phyloP scores from a whole-genome alignment of 2,329 filamentous ascomycete species.

The Mycosphaerella arachidis region DNA sequence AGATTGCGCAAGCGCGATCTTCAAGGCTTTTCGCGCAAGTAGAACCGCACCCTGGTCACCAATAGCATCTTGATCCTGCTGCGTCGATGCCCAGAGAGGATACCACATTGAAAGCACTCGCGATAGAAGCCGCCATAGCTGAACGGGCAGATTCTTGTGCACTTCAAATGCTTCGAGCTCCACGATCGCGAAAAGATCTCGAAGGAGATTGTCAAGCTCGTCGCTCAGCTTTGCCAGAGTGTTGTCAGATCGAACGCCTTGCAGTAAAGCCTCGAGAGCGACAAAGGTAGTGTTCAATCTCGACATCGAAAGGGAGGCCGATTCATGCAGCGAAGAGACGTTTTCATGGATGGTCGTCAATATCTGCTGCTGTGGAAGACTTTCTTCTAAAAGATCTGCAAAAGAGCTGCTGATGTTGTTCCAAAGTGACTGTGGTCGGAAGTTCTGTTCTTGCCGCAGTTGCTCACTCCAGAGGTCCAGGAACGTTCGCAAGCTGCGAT shows the following conservation, averaged over 20 bases:
- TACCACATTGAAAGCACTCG: slow-evolving; percentile 20
- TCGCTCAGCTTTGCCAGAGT: slow-evolving; percentile 9
- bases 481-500: slow-evolving; percentile 27
- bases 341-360: slow-evolving; percentile 2
- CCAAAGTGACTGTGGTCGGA: slow-evolving; percentile 19
- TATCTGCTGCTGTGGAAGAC: slow-evolving; percentile 16
- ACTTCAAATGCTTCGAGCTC: slow-evolving; percentile 4
- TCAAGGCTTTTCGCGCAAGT: slow-evolving; percentile 8
- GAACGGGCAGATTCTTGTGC: not conserved
- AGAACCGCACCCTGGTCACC: not conserved
- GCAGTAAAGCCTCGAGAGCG: slow-evolving; percentile 9
- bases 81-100: slow-evolving; percentile 13
- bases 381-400: slow-evolving; percentile 18
- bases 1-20: slow-evolving; percentile 8
- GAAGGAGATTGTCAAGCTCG: slow-evolving; percentile 7
- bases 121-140: slow-evolving; percentile 19
- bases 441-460: slow-evolving; percentile 11
- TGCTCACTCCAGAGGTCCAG: slow-evolving; percentile 29
- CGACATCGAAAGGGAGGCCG: not conserved
- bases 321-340: not conserved
- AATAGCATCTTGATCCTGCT: slow-evolving; percentile 1
- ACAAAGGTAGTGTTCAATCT: not conserved
- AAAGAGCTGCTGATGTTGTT: slow-evolving; percentile 18
- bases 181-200: not conserved
- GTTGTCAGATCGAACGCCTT: slow-evolving; percentile 11